Base-by-base conservation (phyloP, 1,139 yeast genomes). In the Pichia sp. region DNA sequence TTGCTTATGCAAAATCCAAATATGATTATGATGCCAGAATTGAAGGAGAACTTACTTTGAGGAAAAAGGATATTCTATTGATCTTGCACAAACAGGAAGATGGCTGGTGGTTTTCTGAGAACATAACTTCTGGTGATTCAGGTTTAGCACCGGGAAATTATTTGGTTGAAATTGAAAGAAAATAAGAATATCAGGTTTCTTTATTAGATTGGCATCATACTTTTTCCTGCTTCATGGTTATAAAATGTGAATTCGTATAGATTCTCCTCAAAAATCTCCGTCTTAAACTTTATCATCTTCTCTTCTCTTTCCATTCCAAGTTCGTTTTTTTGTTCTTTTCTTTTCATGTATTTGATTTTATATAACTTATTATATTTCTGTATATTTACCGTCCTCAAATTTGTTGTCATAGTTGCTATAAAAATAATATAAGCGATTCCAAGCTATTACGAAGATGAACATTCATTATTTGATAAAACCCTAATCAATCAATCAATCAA, bases 91-190 rank as follows among this genome's bases (percentile, higher is more conserved):
- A 75, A 69, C 95, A 86, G 61, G 90, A 83, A 45, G 95, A 87
- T 57, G 87, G 88, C 34, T 87, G 96, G 95, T 87, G 84, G 81
- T 81, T 82, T 54, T 84, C 86, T 50, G 95, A 87, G 59, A 77
- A 83, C 43, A 69, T 76, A 7, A 73, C 75, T 47, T 70, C 77
- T 29, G 75, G 75, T 9, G 72, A 72, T 29, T 69, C 79, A 8
- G 96, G 96, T 0, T 71, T 86, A 44, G 92, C 88, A 3, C 95
- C 96, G 10, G 85, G 90, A 47, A 86, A 87, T 56, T 86, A 80
- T 55, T 60, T 80, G 37, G 64, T 66, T 11, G 60, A 57, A 37
- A 46, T 61, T 26, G 54, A 46, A 23, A 26, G 29, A 29, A 5
- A 1, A 37, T 31, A 31, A 10, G 10, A 31, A 16, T 16, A 16